Percentiles rank a stretch among this genome's conserved stretches.
phyloP scores from a whole-genome alignment of 345 rosid species.

The Angophora floribunda region DNA sequence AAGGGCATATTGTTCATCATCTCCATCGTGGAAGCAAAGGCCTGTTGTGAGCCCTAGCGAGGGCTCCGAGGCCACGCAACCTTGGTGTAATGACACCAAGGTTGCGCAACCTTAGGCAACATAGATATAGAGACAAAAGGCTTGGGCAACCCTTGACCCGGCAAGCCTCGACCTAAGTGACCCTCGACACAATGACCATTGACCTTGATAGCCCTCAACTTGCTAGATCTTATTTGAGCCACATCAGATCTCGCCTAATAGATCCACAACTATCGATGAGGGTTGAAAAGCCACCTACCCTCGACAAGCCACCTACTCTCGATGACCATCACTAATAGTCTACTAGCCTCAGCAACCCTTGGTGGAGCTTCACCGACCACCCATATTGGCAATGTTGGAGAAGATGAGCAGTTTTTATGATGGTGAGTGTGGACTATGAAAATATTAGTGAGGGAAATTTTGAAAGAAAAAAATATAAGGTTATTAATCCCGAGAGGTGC shows the following conservation, averaged over 20 bases:
- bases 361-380: too few species aligned
- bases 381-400: background rate
- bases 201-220: background rate
- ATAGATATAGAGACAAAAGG: background rate
- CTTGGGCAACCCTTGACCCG: background rate
- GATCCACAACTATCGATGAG: background rate
- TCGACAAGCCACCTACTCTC: accelerated
- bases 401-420: background rate
- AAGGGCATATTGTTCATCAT: background rate
- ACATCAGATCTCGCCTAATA: background rate
- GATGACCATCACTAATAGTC: background rate
- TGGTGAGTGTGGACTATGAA: background rate
- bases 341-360: too few species aligned
- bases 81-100: background rate
- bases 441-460: background rate
- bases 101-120: background rate
- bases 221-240: background rate
- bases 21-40: background rate
- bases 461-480: too few species aligned
- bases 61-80: background rate
- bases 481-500: background rate
- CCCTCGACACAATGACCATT: background rate
- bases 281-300: accelerated
- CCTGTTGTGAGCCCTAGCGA: background rate
- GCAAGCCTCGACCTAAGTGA: too few species aligned